Evolutionary conservation across 495 filamentous ascomycete species (phyloP), one percentile per base, ranked within the genome.

Genomic region (Penicillium alfredii): DNA sequence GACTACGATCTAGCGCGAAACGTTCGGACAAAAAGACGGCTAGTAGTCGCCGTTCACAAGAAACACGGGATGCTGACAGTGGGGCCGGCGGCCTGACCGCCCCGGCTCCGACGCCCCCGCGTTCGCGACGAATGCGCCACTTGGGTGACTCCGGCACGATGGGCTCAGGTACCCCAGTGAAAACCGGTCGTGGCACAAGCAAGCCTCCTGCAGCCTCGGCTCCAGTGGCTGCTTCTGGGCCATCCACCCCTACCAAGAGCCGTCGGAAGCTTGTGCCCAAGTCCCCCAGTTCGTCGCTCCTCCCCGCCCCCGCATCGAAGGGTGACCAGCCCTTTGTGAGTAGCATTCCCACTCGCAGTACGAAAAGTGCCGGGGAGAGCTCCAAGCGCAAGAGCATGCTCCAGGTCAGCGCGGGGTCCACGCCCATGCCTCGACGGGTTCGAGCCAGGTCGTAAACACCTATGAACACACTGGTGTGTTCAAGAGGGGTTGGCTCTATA

Each of bases 181-280:
- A 57, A 32, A 37, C 50, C 24, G 49, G 49, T 15, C 47, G 41
- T 20, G 40, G 45, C 30, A 31, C 40, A 38, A 51, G 34, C 44
- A 54, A 54, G 41, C 50, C 38, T 35, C 19, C 49, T 18, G 23
- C 33, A 19, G 35, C 30, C 32, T 40, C 45, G 27, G 37, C 40
- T 2, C 32, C 33, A 4, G 29, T 29, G 7, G 23, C 41, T 20
- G 12, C 20, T 9, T 18, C 32, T 28, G 45, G 14, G 8, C 47
- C 57, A 0, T 46, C 45, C 3, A 62, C 56, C 6, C 59, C 61
- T 10, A 51, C 51, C 17, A 55, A 58, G 30, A 51, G 53, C 20
- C 63, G 67, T 30, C 64, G 61, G 19, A 71, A 63, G 44, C 34
- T 71, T 20, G 53, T 51, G 17, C 67, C 63, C 29, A 66, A 61